phyloP scores from a whole-genome alignment of 1,284 basidiomycete species.

The Papiliotrema fonsecae region DNA sequence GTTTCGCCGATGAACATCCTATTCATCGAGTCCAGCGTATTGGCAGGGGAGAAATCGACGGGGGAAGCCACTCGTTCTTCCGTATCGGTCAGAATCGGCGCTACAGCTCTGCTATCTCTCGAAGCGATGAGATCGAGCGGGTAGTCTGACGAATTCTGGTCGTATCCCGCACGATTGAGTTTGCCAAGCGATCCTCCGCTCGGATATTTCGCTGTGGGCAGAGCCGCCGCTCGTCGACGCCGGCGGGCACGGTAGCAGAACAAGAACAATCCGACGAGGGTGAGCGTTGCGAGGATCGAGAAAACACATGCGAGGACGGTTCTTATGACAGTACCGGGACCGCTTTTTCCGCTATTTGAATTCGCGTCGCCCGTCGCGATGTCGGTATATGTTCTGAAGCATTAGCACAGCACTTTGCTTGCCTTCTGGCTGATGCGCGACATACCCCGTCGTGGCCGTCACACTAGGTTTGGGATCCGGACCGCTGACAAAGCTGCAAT shows the following conservation, averaged over 20 bases:
- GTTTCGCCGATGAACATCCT: too few species aligned
- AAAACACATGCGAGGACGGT: conserved; percentile 58
- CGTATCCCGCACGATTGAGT: background rate
- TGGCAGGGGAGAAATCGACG: background rate
- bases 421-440: too few species aligned
- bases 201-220: conserved; percentile 3
- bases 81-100: conserved; percentile 5
- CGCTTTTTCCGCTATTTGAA: background rate
- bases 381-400: too few species aligned
- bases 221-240: conserved; percentile 16
- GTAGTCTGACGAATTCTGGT: conserved; percentile 5
- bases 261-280: conserved; percentile 45
- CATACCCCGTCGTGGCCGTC: conserved; percentile 26
- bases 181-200: conserved; percentile 4
- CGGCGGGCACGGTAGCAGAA: conserved; percentile 32
- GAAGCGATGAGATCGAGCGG: conserved; percentile 21
- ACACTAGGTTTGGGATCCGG: conserved; percentile 22
- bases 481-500: conserved; percentile 19
- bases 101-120: background rate
- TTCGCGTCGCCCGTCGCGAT: too few species aligned
- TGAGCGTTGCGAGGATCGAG: conserved; percentile 36
- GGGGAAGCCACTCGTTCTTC: background rate
- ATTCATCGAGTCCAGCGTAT: background rate
- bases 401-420: too few species aligned
- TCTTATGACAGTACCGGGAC: background rate